Evolutionary conservation across 2,329 filamentous ascomycete species (phyloP), one percentile per base, ranked within the genome.

Genomic region (Neofusicoccum kwambonambiense): DNA sequence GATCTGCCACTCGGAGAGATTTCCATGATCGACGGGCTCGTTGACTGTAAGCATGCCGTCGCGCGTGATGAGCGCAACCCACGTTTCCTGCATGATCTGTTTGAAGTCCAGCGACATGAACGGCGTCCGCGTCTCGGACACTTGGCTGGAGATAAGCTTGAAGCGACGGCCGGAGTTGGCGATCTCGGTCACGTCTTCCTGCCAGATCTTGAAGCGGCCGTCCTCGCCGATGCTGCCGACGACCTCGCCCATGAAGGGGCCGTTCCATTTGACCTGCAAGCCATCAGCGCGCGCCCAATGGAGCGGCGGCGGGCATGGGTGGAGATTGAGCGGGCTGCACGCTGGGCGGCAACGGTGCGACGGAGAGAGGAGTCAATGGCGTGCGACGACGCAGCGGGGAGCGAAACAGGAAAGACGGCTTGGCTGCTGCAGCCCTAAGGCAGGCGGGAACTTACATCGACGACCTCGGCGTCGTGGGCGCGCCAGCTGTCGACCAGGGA

Each of bases 121-220:
- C 0, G 88, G 87, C 12, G 86, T 81, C 50, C 91, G 88, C 71
- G 91, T 94, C 6, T 89, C 87, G 12, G 87, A 86, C 41, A 78
- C 81, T 69, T 86, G 78, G 81, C 88, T 75, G 79, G 84, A 80
- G 81, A 91, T 81, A 79, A 82, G 84, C 74, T 89, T 91, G 82
- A 97, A 98, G 60, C 93, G 89, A 37, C 90, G 87, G 37, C 93
- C 92, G 41, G 86, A 87, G 65, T 85, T 83, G 0, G 89, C 88
- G 1, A 90, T 84, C 56, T 95, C 90, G 1, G 89, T 90, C 15
- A 90, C 88, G 77, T 97, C 92, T 79, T 97, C 94, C 67, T 91
- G 89, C 94, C 94, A 98, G 69, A 98, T 84, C 75, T 93, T 92
- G 81, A 96, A 92, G 76, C 89, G 89, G 72, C 94, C 92, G 72